Evolutionary conservation across 805 yeast genomes (phyloP).

Genomic region (Aciculoconidium aculeatum): DNA sequence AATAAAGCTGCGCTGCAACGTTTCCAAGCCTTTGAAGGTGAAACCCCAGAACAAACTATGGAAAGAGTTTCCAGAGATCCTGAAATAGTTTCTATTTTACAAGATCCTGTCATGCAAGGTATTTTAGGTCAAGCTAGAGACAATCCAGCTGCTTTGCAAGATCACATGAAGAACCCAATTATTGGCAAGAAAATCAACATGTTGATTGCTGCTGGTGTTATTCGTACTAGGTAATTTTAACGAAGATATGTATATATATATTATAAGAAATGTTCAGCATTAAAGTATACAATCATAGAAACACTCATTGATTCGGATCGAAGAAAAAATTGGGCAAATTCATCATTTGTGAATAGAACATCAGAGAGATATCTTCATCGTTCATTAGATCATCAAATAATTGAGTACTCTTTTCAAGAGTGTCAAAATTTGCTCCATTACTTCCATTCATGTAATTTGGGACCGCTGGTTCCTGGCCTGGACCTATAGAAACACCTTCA

Average conservation of each 20-base stretch:
- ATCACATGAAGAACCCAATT: conserved; percentile 96
- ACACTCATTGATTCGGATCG: conserved; percentile 13
- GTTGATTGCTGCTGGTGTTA: conserved; percentile 94
- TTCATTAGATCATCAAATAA: conserved; percentile 12
- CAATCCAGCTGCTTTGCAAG: conserved; percentile 94
- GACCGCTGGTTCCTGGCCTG: too few relatives aligned
- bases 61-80: conserved; percentile 90
- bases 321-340: conserved; percentile 34
- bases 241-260: conserved; percentile 3
- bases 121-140: conserved; percentile 90
- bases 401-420: too few relatives aligned
- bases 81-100: conserved; percentile 83
- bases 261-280: background rate
- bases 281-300: background rate
- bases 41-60: conserved; percentile 90
- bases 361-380: conserved; percentile 18
- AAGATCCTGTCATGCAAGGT: conserved; percentile 94
- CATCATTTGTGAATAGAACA: conserved; percentile 21
- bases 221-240: conserved; percentile 66
- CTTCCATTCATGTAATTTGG: too few relatives aligned
- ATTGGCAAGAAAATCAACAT: conserved; percentile 81
- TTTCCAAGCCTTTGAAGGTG: conserved; percentile 77
- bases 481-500: too few relatives aligned
- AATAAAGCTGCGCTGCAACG: conserved; percentile 74
- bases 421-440: too few relatives aligned